Conservation (phyloP, 1,284 basidiomycete species). For the Cutaneotrichosporon spelunceum region DNA sequence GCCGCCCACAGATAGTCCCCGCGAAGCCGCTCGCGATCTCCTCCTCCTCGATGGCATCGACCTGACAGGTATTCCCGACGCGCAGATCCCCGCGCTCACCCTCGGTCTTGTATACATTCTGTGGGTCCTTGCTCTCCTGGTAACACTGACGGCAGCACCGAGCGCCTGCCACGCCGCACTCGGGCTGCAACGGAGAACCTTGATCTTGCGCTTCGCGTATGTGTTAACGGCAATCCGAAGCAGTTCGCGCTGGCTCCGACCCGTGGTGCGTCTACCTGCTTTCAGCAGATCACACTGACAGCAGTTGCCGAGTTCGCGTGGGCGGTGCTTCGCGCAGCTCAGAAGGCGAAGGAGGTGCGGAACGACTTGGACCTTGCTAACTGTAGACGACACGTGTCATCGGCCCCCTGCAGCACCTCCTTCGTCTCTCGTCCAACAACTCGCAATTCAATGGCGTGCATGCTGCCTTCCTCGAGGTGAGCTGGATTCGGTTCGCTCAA, state of each 20-base stretch:
- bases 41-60: constrained; percentile 11
- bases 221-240: constrained; percentile 13
- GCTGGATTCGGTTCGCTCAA: background rate
- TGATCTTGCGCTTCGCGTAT: constrained; percentile 20
- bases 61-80: constrained; percentile 21
- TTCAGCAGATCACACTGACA: background rate
- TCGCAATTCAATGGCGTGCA: constrained; percentile 33
- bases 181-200: constrained; percentile 11
- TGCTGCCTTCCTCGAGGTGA: constrained; percentile 41
- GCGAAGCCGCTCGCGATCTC: background rate
- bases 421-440: constrained; percentile 7
- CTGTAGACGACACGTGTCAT: constrained; percentile 15
- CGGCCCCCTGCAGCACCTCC: constrained; percentile 25
- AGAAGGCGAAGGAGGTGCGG: constrained; percentile 30
- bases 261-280: background rate
- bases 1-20: background rate
- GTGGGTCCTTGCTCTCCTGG: constrained; percentile 25
- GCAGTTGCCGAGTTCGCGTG: constrained; percentile 35
- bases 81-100: constrained; percentile 20
- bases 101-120: constrained; percentile 36
- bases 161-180: constrained; percentile 2
- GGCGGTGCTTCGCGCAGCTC: constrained; percentile 34
- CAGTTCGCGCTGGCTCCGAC: constrained; percentile 16
- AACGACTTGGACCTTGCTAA: background rate
- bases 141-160: constrained; percentile 9